A percentile compares a stretch with the other conserved stretches of the same genome.
These are phyloP conservation scores for Neurospora sp. DNA, from an alignment of 495 filamentous ascomycete genomes.

Conservation along the genomic window DNA sequence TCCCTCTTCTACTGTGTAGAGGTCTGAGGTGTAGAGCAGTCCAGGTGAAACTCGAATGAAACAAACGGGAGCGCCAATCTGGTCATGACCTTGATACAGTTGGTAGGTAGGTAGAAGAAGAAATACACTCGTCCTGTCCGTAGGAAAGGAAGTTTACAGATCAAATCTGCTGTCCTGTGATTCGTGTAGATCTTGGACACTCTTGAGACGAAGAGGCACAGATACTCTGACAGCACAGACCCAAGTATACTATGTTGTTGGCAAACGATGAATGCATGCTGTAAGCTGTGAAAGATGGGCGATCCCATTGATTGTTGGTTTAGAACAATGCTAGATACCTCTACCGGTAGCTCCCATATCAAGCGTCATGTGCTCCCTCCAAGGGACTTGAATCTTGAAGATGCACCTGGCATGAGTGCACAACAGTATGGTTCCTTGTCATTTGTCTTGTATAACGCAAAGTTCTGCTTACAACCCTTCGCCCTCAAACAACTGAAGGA, in stretches of 20 bases:
- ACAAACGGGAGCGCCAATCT: background rate
- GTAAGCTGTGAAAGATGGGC: background rate
- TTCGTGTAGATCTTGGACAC: background rate
- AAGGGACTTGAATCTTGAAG: background rate
- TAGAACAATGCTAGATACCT: background rate
- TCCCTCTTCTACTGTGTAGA: background rate
- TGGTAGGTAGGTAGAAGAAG: background rate
- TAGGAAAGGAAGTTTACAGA: background rate
- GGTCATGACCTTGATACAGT: background rate
- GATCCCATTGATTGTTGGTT: background rate
- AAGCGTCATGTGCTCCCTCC: background rate
- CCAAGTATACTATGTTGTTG: background rate
- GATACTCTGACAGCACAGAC: background rate
- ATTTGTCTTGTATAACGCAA: background rate
- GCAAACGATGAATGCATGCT: background rate
- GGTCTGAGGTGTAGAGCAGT: background rate
- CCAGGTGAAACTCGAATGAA: background rate
- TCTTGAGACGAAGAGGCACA: background rate
- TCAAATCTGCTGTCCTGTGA: background rate
- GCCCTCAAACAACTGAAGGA: background rate
- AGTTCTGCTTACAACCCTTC: background rate
- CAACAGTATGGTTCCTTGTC: background rate
- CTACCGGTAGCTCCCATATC: background rate
- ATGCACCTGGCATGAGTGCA: background rate
- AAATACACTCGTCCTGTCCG: background rate